Conservation (phyloP, 1,284 basidiomycete genomes). For the Ceratobasidium theobromae region DNA sequence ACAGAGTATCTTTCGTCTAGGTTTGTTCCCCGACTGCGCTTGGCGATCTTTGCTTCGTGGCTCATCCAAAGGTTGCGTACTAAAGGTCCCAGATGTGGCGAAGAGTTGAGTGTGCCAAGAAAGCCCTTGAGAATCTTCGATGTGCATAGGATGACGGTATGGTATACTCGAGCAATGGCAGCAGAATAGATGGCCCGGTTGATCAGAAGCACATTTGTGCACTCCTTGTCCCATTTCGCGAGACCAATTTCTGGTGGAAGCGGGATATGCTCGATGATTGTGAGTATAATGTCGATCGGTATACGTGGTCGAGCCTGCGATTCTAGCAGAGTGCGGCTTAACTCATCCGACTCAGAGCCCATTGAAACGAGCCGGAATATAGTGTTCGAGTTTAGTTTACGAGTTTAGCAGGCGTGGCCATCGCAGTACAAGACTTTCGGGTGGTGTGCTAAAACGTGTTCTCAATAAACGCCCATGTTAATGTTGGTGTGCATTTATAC, state of each 20-base stretch:
- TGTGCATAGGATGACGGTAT: not conserved
- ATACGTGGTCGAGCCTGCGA: no score
- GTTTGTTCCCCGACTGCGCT: not conserved
- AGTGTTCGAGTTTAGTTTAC: no score
- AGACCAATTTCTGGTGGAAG: not conserved
- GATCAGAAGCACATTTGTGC: not conserved
- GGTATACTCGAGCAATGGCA: not conserved
- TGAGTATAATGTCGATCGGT: not conserved
- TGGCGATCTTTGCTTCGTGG: not conserved
- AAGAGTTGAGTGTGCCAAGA: not conserved
- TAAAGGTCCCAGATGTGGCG: not conserved
- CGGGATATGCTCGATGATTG: not conserved
- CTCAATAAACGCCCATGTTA: no score
- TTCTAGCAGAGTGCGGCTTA: no score
- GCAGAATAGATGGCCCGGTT: slow-evolving; percentile 1
- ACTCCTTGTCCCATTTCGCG: not conserved
- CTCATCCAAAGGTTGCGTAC: slow-evolving; percentile 10
- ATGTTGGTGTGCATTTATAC: no score
- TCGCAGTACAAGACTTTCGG: no score
- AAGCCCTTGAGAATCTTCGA: not conserved
- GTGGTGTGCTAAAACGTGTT: no score
- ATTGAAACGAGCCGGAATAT: no score
- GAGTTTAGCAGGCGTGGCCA: no score
- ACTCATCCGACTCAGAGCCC: no score
- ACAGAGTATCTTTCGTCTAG: not conserved